Conservation (phyloP, 2,329 filamentous ascomycete species). For the Penicillium italicum region DNA sequence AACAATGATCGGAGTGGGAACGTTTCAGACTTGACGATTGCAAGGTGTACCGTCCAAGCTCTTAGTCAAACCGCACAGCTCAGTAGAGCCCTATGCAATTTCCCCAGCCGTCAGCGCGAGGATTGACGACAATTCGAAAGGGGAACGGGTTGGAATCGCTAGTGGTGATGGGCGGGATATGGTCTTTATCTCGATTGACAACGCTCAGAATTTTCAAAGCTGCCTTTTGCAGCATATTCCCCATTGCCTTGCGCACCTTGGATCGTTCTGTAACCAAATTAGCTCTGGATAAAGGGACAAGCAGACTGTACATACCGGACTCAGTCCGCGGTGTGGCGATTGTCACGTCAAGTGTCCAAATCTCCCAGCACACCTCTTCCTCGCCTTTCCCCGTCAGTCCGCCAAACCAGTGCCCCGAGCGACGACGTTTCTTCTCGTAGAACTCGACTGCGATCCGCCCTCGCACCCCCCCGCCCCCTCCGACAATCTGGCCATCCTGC, state of each 20-base stretch:
- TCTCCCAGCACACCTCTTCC: conserved; percentile 95
- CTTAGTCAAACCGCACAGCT: conserved; percentile 8
- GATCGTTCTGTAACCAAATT: conserved; percentile 61
- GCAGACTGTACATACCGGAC: conserved; percentile 58
- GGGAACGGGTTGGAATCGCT: conserved; percentile 91
- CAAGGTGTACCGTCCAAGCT: neutral
- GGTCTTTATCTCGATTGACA: conserved; percentile 85
- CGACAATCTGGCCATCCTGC: conserved; percentile 35
- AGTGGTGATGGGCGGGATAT: conserved; percentile 94
- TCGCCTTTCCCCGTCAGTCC: conserved; percentile 60
- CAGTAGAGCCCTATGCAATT: conserved; percentile 73
- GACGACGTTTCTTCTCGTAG: conserved; percentile 85
- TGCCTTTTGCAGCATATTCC: conserved; percentile 79
- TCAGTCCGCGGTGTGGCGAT: conserved; percentile 86
- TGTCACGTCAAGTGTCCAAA: conserved; percentile 91
- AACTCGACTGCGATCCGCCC: conserved; percentile 86
- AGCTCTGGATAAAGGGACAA: neutral
- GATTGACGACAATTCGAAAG: conserved; percentile 86
- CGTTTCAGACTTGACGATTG: neutral
- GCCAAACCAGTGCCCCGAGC: conserved; percentile 67
- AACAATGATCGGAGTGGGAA: neutral
- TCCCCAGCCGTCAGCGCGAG: conserved; percentile 74
- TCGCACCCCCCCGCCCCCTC: conserved; percentile 57
- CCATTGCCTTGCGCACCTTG: conserved; percentile 87
- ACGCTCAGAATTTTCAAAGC: conserved; percentile 86